Base-by-base conservation (phyloP, 1,284 basidiomycete species). In the Ceratobasidium sp. region DNA sequence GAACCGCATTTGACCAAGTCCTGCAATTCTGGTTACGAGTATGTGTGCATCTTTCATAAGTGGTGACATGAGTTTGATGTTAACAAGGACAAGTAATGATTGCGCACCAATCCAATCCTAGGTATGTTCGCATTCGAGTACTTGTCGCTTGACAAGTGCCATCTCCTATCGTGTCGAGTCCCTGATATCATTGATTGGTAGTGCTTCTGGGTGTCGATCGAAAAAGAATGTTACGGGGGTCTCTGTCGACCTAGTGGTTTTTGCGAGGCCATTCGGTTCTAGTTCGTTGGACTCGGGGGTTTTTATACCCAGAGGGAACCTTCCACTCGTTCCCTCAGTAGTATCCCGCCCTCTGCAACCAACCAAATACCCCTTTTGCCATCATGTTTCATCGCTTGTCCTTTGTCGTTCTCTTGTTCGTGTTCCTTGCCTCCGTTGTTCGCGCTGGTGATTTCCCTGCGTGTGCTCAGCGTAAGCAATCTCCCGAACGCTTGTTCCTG, bases 361-460 rank as follows among this genome's bases (percentile, higher is more conserved):
- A 49, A 60, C 42, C 70, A 49, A 71, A 28, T 33, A 68, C 28
- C 56, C 28, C 33, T 26, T 26, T 49, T 60, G 28, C 61, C 60
- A 73, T n/a, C 26, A 76, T 76, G 73, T 56, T 76, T 63, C 61
- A 66, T 40, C 63, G 49, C 33, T 28, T 76, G 26, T 66, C 73
- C 51, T 51, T 76, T 56, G 18, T 67, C 61, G 33, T 76, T 51
- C 18, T 76, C 20, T 13, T 76, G 33, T 28, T 66, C 20, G 15
- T 76, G 7, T 49, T 67, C 42, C 67, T 76, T 15, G 4, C 58
- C 39, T 46, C 61, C 20, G 7, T 76, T 56, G 61, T 58, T 26
- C 15, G 26, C n/a, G 73, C 73, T n/a, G 18, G 44, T 15, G 39
- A 60, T n/a, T 76, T 55, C 51, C 73, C 73, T 10, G n/a, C 73